Evolutionary conservation across 2,329 filamentous ascomycete species (phyloP), one percentile per base, ranked within the genome.

Genomic region (Sporothrix humicola): DNA sequence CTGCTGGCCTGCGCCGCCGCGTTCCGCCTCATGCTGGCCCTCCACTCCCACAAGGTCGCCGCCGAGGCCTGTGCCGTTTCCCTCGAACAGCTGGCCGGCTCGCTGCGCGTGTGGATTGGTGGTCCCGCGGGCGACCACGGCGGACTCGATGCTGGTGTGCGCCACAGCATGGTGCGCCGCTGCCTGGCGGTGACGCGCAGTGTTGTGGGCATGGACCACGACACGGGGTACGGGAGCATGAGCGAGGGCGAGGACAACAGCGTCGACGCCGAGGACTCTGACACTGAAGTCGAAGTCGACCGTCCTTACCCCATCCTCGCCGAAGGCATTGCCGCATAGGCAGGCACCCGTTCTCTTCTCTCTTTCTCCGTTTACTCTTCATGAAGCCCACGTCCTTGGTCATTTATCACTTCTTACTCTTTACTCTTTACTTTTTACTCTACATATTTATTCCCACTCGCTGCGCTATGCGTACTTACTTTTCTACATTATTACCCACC

Each of bases 31-130:
- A 87, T 91, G 84, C 85, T 87, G 66, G 80, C 82, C 37, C 82
- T 91, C 3, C 81, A 85, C 26, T 79, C 78, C 1, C 86, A 89
- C 76, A 80, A 84, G 68, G 79, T 83, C 20, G 84, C 84, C 1
- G 84, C 85, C 1, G 84, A 85, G 73, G 82, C 81, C 3, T 88
- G 85, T 76, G 81, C 84, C 2, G 76, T 80, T 1, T 82, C 85
- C 0, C 81, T 92, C 5, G 89, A 91, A 79, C 83, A 84, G 46
- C 81, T 91, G 15, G 87, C 89, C 0, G 89, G 86, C 5, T 85
- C 82, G 17, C 81, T 92, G 66, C 84, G 90, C 37, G 85, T 89
- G 54, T 91, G 90, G 90, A 87, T 89, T 69, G 88, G 88, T 17
- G 85, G 87, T 7, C 78, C 82, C 1, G 81, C 84, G 2, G 87